Conservation (phyloP, 1,284 basidiomycete genomes). For the Ustilago tritici region DNA sequence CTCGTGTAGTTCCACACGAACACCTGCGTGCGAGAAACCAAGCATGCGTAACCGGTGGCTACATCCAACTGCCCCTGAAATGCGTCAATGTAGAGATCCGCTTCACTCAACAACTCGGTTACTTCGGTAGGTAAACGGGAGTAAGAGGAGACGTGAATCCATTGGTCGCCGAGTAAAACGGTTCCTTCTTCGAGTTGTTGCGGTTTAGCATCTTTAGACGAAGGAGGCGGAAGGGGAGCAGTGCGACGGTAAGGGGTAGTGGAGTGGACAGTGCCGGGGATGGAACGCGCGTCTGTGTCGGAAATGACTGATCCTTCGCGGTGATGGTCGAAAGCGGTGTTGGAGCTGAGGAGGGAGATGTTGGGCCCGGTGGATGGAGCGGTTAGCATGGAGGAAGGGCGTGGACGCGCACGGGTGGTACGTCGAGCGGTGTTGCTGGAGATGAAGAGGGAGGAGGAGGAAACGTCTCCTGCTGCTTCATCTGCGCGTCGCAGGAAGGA, state of each 20-base stretch:
- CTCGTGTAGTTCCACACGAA: constrained; percentile 64
- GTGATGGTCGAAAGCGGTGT: constrained; percentile 16
- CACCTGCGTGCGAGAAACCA: constrained; percentile 53
- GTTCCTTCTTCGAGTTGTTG: constrained; percentile 56
- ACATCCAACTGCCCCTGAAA: constrained; percentile 54
- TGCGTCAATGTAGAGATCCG: constrained; percentile 55
- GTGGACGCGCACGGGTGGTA: constrained; percentile 27
- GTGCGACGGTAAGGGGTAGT: constrained; percentile 13
- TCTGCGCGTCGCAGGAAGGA: constrained; percentile 22
- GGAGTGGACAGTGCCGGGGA: constrained; percentile 32
- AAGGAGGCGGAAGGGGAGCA: background rate
- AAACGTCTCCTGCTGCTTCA: constrained; percentile 27
- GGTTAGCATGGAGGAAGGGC: constrained; percentile 46
- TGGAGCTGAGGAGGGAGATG: constrained; percentile 29
- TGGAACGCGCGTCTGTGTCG: constrained; percentile 39
- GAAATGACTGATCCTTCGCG: constrained; percentile 33
- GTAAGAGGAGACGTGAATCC: constrained; percentile 52
- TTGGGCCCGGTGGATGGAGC: constrained; percentile 15
- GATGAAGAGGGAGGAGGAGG: constrained; percentile 32
- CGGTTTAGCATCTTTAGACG: constrained; percentile 15
- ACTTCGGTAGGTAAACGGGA: constrained; percentile 53
- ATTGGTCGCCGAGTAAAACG: constrained; percentile 49
- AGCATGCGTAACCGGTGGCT: constrained; percentile 56
- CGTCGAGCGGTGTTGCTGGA: background rate
- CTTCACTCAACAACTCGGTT: constrained; percentile 31